Evolutionary conservation across 441 rosid species (phyloP), one percentile per base, ranked within the genome.

Genomic region (Isatis lusitanica): DNA sequence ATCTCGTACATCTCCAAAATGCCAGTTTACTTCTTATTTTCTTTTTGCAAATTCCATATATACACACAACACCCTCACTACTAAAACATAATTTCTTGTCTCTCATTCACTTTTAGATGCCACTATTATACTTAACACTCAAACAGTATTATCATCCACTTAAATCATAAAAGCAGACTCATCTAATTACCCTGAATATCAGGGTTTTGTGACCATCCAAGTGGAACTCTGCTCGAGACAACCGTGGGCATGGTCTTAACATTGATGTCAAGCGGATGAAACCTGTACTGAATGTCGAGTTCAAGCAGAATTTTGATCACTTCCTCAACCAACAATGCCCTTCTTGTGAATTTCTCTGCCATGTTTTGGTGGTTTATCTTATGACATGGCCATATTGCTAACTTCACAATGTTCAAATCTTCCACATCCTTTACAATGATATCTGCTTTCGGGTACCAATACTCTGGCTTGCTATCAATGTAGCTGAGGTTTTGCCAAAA

Each of bases 331-430:
- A 92, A 66, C 9, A 81, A 68, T 11, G 86, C 75, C 77, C 93
- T 81, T 70, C 97, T 81, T 7, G 33, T 40, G 73, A 63, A 84
- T 58, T 60, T 87, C 80, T 85, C 96, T 4, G 69, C 83, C 69
- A 88, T 83, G 82, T 91, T 81, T 63, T 91, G 95, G 65, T 80
- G 85, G 82, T 91, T 91, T 65, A 91, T 90, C 26, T 61, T 85
- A 64, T 92, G 97, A 3, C 70, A 16, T 3, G 77, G 42, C 89
- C 94, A 89, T 33, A 91, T 52, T 2, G 85, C 87, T 15, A 89
- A 16, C 70, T 63, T 78, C 18, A 89, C 48, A 24, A 74, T 70
- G 51, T 75, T 85, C 63, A 87, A 48, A 6, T 73, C 77, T 42
- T 80, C 86, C 12, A 78, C 7, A 5, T 89, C 94, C 75, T 77